Conservation (phyloP, 441 rosid genomes). For the Pelargonium australe region DNA sequence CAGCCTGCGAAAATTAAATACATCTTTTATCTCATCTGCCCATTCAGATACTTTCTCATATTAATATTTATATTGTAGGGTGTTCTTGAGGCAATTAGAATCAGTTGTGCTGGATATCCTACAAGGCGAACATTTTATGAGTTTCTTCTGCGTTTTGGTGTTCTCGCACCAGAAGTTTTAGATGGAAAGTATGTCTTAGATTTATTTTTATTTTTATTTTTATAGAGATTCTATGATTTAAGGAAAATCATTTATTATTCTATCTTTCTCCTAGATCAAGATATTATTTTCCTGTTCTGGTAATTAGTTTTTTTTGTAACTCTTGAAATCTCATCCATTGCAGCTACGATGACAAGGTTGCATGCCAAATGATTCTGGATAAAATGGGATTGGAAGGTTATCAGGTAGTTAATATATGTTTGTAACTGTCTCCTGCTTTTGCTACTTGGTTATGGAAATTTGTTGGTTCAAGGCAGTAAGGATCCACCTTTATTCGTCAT, state of each 20-base stretch:
- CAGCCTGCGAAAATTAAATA: slow-evolving; percentile 6
- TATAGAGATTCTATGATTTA: not conserved
- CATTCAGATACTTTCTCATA: slow-evolving; percentile 16
- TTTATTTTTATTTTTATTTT: slow-evolving; percentile 8
- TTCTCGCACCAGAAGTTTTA: slow-evolving; percentile 65
- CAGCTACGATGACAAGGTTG: slow-evolving; percentile 60
- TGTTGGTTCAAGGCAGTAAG: slow-evolving; percentile 8
- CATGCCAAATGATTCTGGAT: slow-evolving; percentile 60
- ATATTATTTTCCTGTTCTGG: not conserved
- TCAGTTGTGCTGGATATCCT: slow-evolving; percentile 78
- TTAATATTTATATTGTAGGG: slow-evolving; percentile 45
- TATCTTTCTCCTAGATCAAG: slow-evolving; percentile 12
- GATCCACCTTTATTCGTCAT: not conserved
- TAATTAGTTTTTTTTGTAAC: slow-evolving; percentile 11
- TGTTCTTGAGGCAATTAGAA: slow-evolving; percentile 80
- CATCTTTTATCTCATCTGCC: slow-evolving; percentile 10
- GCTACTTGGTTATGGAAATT: slow-evolving; percentile 1
- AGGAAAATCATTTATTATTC: not conserved
- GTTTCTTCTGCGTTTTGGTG: slow-evolving; percentile 61
- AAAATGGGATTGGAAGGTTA: slow-evolving; percentile 64
- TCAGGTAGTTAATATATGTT: slow-evolving; percentile 45
- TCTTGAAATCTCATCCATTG: slow-evolving; percentile 23
- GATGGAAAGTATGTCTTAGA: slow-evolving; percentile 56
- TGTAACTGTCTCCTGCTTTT: slow-evolving; percentile 9
- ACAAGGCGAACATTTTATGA: slow-evolving; percentile 70